Base-by-base conservation (phyloP, 768 basidiomycete species). In the Leucocoprinus sp. region DNA sequence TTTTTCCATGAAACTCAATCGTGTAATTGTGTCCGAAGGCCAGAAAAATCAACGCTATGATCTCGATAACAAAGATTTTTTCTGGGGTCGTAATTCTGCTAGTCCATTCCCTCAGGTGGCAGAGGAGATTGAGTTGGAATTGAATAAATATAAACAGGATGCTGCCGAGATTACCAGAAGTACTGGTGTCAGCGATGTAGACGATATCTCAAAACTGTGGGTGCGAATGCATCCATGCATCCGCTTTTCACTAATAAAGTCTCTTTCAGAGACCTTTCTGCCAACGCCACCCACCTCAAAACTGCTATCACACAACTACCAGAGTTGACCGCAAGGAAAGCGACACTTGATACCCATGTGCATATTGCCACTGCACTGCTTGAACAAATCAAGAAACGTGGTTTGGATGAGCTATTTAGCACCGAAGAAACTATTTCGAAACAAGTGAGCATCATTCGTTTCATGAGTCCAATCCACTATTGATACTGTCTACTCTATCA, bases 51-150 rank as follows among this genome's bases (percentile, higher is more conserved):
- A 76, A 42, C 82, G 89, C 0, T 97, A 98, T 55, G 96, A 99
- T 64, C 80, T 99, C 26, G 96, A 98, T 64, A 83, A 90, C 17
- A 97, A 95, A 57, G 96, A 99, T 63, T 99, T 96, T 66, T 99
- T 99, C 70, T 99, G 96, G 96, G 85, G 82, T 2, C 91, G 88
- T 60, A 96, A 98, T 57, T 91, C 93, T 1, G 82, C 89, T 6
- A 90, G 87, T 50, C 95, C 95, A 4, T 99, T 99, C 73, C 96
- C 96, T 29, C 90, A 96, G 54, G 96, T 99, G 3, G 95, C 96
- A 2, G 96, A 96, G 60, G 95, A 98, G 52, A 97, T 99, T 42
- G 92, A 99, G 57, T 55, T 72, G 5, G 96, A 97, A 62, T 65
- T 98, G 53, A 92, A 84, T 64, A 82, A 82, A 64, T 95, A 85